These are phyloP conservation scores for Vaccinium myrtillus DNA, from an alignment of 148 eudicot genomes.

Conservation along the genomic window DNA sequence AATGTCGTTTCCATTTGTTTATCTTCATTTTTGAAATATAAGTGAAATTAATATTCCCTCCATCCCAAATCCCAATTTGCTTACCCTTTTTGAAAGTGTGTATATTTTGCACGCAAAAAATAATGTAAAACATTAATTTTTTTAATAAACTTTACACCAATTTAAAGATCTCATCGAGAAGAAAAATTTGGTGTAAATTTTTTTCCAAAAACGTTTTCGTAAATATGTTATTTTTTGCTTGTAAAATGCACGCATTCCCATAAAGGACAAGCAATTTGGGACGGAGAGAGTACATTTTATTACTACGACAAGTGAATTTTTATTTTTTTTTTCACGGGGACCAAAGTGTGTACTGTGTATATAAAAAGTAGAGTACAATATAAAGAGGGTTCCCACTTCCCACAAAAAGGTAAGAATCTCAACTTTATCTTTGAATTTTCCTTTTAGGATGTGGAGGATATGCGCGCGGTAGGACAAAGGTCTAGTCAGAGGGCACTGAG, in stretches of 20 bases:
- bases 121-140: too few species aligned
- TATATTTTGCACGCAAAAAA: too few species aligned
- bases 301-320: neutral
- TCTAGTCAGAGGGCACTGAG: neutral
- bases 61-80: rapidly evolving
- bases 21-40: too few species aligned
- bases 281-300: neutral
- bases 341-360: neutral
- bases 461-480: neutral
- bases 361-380: too few species aligned
- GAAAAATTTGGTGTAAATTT: too few species aligned
- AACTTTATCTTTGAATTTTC: neutral
- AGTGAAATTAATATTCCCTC: too few species aligned
- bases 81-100: too few species aligned
- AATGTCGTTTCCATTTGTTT: neutral
- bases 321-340: neutral
- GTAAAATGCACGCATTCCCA: too few species aligned
- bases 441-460: neutral
- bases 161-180: too few species aligned
- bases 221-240: too few species aligned
- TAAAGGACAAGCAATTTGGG: neutral
- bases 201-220: too few species aligned
- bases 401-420: neutral
- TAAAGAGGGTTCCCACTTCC: neutral
- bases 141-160: too few species aligned